phyloP scores from a whole-genome alignment of 129 eudicot genomes.

The Sambucus nigra region DNA sequence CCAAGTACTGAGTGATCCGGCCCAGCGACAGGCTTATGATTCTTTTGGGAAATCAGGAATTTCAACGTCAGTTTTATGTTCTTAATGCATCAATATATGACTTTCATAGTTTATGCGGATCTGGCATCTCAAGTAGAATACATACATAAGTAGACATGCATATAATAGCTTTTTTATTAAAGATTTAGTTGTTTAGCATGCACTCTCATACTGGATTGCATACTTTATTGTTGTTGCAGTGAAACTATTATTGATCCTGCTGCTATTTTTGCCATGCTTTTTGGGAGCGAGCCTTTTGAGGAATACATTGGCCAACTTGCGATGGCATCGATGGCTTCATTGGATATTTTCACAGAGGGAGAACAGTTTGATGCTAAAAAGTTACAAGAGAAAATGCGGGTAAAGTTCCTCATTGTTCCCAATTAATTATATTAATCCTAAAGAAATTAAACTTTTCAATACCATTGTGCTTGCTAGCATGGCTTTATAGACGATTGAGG shows the following conservation, averaged over 20 bases:
- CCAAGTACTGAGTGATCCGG: conserved; percentile 88
- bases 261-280: conserved; percentile 98
- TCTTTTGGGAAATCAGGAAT: conserved; percentile 84
- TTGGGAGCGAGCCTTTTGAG: conserved; percentile 95
- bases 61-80: conserved; percentile 64
- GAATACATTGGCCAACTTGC: conserved; percentile 97
- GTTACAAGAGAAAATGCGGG: conserved; percentile 96
- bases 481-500: background rate
- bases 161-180: no score
- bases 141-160: background rate
- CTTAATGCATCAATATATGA: conserved; percentile 9
- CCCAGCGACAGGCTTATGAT: conserved; percentile 88
- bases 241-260: conserved; percentile 94
- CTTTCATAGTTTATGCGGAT: conserved; percentile 2
- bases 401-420: conserved; percentile 12
- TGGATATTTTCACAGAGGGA: conserved; percentile 75
- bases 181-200: conserved; percentile 4
- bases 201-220: conserved; percentile 1
- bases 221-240: conserved; percentile 34
- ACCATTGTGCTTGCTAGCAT: background rate
- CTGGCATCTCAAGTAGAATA: conserved; percentile 10
- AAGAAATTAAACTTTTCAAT: background rate
- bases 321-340: conserved; percentile 98
- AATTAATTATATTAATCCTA: background rate
- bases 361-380: conserved; percentile 78